Evolutionary conservation across 768 basidiomycete species (phyloP), one percentile per base, ranked within the genome.

Genomic region (Coprinopsis marcescibilis): DNA sequence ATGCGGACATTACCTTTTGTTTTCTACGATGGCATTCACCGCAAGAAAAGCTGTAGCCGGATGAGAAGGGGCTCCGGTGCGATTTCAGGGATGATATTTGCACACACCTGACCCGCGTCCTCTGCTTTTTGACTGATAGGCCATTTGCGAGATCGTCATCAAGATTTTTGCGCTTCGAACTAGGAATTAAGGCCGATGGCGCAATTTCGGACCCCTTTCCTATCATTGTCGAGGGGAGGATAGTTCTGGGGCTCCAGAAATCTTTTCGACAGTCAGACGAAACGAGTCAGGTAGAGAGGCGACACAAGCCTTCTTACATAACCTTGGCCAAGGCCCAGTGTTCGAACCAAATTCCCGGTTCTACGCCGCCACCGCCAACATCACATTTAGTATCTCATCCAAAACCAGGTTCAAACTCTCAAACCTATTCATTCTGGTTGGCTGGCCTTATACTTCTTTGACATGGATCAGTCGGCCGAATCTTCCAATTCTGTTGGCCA

Each of bases 11-110:
- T 26, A 29, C 88, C 76, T 90, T 90, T 66, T 92, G 89, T 61
- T 92, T 92, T 51, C 89, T 72, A 17, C 89, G 78, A 67, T 91
- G 89, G 53, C 89, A 91, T 67, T 92, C 89, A 14, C 85, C 85
- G 48, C 88, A 89, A 7, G 87, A 89, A 55, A 88, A 89, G 64
- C 86, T 89, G 57, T 5, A 36, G 45, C 33, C 25, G 25, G 23
- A 45, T 51, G 43, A 52, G 52, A 43, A 54, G 50, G 38, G 39
- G 39, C 26, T 46, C 29, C 21, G 41, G 39, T 33, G 35, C 17
- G 14, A 8, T n/a, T 8, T 8, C 45, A 45, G 38, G 43, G 24
- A 24, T 35, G 52, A n/a, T 43, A 36, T 49, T 21, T 32, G 17
- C 15, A 49, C 71, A 42, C 60, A 83, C 87, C 87, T 89, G 54